A percentile compares a stretch with the other conserved stretches of the same genome.
Evolutionary conservation across 495 filamentous ascomycete genomes (phyloP).

Genomic region (Evernia prunastri): DNA sequence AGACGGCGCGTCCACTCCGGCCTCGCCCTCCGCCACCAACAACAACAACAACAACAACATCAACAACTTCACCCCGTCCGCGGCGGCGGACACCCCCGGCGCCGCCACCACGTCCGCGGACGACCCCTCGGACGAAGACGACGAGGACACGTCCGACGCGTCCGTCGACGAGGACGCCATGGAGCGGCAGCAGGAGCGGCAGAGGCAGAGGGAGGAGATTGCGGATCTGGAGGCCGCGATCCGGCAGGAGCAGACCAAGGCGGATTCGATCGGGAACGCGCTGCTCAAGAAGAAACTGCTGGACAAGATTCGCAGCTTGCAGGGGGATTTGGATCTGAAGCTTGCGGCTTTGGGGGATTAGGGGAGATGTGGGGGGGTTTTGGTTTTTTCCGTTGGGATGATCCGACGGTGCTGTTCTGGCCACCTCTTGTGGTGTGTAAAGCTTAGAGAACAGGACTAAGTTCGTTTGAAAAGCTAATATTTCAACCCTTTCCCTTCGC

Average conservation of each 20-base stretch:
- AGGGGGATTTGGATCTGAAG: constrained; percentile 44
- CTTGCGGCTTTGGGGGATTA: constrained; percentile 41
- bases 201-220: constrained; percentile 46
- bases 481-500: not conserved
- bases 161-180: constrained; percentile 49
- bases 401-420: not conserved
- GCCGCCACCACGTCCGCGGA: constrained; percentile 37
- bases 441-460: not conserved
- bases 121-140: constrained; percentile 28
- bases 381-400: not conserved
- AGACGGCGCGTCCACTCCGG: constrained; percentile 10
- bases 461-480: not conserved
- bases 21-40: constrained; percentile 19
- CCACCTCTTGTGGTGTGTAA: not conserved
- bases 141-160: constrained; percentile 34
- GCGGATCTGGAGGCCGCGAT: constrained; percentile 44
- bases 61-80: constrained; percentile 24
- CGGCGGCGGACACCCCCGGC: constrained; percentile 22
- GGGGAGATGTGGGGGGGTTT: not conserved
- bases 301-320: constrained; percentile 42
- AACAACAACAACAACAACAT: too few species aligned
- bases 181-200: constrained; percentile 43
- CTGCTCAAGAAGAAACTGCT: constrained; percentile 48
- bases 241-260: constrained; percentile 38
- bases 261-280: constrained; percentile 38